A percentile compares a stretch with the other conserved stretches of the same genome.
These are phyloP conservation scores for Asterophora lycoperdoides DNA, from an alignment of 768 basidiomycete genomes.

Conservation along the genomic window DNA sequence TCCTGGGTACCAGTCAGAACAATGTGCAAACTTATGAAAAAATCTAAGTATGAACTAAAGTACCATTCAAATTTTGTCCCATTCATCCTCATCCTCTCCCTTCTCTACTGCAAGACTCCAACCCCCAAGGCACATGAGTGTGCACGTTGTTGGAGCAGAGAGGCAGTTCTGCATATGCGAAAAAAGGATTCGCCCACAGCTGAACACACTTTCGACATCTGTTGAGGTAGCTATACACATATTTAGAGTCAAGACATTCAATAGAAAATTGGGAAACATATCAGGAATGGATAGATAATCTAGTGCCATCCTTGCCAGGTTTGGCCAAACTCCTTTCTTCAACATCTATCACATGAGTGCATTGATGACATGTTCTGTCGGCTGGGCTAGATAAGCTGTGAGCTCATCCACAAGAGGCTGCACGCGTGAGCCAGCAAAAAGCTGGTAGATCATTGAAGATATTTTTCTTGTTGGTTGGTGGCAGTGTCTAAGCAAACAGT, in stretches of 20 bases:
- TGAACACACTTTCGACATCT: slow-evolving; percentile 21
- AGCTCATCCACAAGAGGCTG: slow-evolving; percentile 18
- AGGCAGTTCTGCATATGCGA: slow-evolving; percentile 6
- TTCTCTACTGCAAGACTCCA: slow-evolving; percentile 23
- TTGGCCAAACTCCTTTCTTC: neutral
- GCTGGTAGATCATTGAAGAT: slow-evolving; percentile 6
- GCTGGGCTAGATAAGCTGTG: slow-evolving; percentile 20
- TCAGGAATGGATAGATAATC: too few relatives aligned
- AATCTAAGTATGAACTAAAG: too few relatives aligned
- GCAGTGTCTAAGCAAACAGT: neutral
- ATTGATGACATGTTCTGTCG: slow-evolving; percentile 18
- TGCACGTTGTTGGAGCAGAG: neutral
- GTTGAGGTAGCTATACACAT: slow-evolving; percentile 22
- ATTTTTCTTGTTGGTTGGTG: slow-evolving; percentile 5
- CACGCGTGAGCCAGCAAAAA: neutral
- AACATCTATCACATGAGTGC: slow-evolving; percentile 1
- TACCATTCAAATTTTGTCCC: too few relatives aligned
- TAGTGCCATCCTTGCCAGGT: slow-evolving; percentile 5
- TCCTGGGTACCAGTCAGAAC: too few relatives aligned
- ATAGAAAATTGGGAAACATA: neutral
- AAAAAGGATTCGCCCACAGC: slow-evolving; percentile 9
- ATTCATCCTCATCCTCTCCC: slow-evolving; percentile 7
- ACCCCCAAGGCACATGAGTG: slow-evolving; percentile 3
- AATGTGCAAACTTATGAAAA: too few relatives aligned
- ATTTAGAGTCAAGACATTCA: neutral